Evolutionary conservation across 2,329 filamentous ascomycete species (phyloP).

Genomic region (Xylariaceae sp.): DNA sequence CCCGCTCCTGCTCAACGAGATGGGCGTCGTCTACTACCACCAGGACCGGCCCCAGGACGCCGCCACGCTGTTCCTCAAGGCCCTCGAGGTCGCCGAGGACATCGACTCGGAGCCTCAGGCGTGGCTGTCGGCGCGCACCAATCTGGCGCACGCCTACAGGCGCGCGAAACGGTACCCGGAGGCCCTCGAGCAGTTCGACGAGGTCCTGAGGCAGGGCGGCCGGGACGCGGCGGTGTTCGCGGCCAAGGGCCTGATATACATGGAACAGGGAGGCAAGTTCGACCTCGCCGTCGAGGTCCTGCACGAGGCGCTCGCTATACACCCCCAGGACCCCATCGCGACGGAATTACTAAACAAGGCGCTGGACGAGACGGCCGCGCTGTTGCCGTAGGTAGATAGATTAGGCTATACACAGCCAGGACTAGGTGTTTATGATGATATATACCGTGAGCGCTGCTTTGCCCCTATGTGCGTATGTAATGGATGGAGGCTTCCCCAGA

Average conservation of each 20-base stretch:
- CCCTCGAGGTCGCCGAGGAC: constrained; percentile 75
- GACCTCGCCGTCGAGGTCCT: constrained; percentile 80
- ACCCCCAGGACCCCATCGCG: constrained; percentile 78
- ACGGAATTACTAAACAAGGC: constrained; percentile 77
- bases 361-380: constrained; percentile 61
- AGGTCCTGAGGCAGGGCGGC: constrained; percentile 79
- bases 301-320: constrained; percentile 81
- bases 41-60: constrained; percentile 79
- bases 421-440: no score
- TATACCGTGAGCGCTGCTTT: no score
- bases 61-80: constrained; percentile 74
- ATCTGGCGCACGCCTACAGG: constrained; percentile 86
- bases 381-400: constrained; percentile 24
- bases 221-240: constrained; percentile 79
- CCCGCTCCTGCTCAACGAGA: constrained; percentile 89
- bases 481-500: no score
- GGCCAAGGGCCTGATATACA: constrained; percentile 80
- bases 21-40: constrained; percentile 95
- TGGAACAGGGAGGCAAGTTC: constrained; percentile 70
- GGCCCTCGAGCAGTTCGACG: constrained; percentile 80
- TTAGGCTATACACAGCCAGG: not conserved
- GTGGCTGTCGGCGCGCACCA: constrained; percentile 82
- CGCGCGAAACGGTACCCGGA: constrained; percentile 69
- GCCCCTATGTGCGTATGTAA: no score
- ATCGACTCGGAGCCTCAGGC: constrained; percentile 82